These are phyloP conservation scores for Euphrasia confusa DNA, from an alignment of 257 asterid genomes.

Conservation along the genomic window DNA sequence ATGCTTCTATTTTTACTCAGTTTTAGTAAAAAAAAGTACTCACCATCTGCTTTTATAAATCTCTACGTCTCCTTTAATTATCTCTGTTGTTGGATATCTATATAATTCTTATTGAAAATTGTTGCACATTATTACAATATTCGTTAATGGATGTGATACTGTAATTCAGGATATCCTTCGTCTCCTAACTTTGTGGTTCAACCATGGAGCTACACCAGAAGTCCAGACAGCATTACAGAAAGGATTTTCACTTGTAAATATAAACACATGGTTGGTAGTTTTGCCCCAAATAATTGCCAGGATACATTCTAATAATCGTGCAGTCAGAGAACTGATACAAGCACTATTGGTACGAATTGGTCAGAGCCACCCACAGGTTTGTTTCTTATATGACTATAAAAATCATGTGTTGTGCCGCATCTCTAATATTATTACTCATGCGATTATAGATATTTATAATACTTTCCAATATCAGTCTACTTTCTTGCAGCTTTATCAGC, in stretches of 20 bases:
- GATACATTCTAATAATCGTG: constrained; percentile 95
- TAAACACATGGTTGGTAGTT: constrained; percentile 98
- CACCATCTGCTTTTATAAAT: background rate
- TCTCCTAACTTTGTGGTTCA: constrained; percentile 98
- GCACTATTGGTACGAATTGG: constrained; percentile 93
- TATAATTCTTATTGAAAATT: constrained; percentile 6
- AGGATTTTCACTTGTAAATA: constrained; percentile 90
- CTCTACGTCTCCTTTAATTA: background rate
- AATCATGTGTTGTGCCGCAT: constrained; percentile 8
- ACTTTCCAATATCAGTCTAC: no score
- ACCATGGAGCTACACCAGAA: constrained; percentile 96
- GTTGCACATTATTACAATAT: background rate
- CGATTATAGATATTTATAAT: no score
- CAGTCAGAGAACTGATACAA: constrained; percentile 93
- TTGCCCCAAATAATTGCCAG: constrained; percentile 99
- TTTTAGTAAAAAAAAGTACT: no score
- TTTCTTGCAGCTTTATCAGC: no score
- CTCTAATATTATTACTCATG: background rate
- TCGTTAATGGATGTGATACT: constrained; percentile 24
- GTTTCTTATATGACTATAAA: constrained; percentile 20
- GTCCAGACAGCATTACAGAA: constrained; percentile 92
- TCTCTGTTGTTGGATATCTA: background rate
- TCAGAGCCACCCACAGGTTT: constrained; percentile 97
- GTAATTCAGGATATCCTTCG: constrained; percentile 86
- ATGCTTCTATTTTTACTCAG: no score